Base-by-base conservation (phyloP, 768 basidiomycete genomes). In the Butyriboletus loyo region DNA sequence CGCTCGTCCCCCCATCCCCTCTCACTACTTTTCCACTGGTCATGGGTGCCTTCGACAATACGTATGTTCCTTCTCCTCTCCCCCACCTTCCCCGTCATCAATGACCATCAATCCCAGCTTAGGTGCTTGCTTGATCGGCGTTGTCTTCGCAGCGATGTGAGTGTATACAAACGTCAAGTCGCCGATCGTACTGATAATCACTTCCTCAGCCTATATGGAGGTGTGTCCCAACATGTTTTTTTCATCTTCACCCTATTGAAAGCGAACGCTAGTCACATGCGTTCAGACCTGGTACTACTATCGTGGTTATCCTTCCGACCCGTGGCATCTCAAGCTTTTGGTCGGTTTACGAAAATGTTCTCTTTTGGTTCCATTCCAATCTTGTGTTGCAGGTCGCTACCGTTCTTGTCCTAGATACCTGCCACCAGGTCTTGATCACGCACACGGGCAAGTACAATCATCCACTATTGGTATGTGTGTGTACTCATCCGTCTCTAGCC, bases 251-350 rank as follows among this genome's bases (percentile, higher is more conserved):
- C n/a, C 22, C n/a, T 24, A 35, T 59, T 27, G 53, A 64, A 11
- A 14, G 8, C 32, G 27, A 40, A 9, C 38, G 0, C 35, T 37
- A 85, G 83, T 84, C 19, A 83, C 83, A 14, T 71, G 73, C 52
- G 71, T 84, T 15, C 83, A 85, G 64, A 74, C 77, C 1, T 83
- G 74, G 73, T 83, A 78, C 57, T 85, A 84, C 62, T 84, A 68
- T 49, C 70, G 69, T n/a, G 75, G 54, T 3, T 70, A 83, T 59
- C 76, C 80, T 49, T 71, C 68, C 30, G 83, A 84, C 64, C 63
- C 68, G 27, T 83, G 80, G 82, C 66, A 73, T 7, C 72, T 77
- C 54, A 81, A 78, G 58, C 47, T 66, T 14, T 62, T 84, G 41
- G 83, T 83, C 52, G 55, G 75, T 65, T 25, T 2, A 22, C 34